These are phyloP conservation scores for Aspergillus phoenicis DNA, from an alignment of 2,329 filamentous ascomycete species.

Conservation along the genomic window DNA sequence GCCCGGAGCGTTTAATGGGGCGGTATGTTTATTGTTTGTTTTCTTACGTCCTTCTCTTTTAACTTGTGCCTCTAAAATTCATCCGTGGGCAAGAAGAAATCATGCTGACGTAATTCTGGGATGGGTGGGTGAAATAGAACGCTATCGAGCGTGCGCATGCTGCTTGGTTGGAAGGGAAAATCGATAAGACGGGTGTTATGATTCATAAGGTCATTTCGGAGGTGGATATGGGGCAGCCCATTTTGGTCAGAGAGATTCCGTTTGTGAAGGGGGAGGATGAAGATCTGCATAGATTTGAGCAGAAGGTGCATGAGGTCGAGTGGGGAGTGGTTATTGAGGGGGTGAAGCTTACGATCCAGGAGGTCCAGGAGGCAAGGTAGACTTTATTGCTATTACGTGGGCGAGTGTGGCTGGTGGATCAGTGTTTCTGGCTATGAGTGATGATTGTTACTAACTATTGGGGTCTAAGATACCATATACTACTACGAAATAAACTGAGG, in stretches of 20 bases:
- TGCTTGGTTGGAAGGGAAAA: slow-evolving; percentile 69
- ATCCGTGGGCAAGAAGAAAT: too few relatives aligned
- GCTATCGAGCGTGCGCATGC: slow-evolving; percentile 78
- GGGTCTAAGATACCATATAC: background rate
- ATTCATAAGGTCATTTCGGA: slow-evolving; percentile 79
- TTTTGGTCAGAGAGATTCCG: slow-evolving; percentile 70
- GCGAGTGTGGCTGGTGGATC: background rate
- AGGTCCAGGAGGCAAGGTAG: slow-evolving; percentile 31
- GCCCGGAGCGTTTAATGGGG: slow-evolving; percentile 75
- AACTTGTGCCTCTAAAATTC: background rate
- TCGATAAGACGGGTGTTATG: slow-evolving; percentile 78
- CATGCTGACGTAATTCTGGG: background rate
- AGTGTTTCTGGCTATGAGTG: background rate
- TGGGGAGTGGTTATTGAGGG: slow-evolving; percentile 79
- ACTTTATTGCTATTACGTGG: background rate
- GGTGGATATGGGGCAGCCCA: slow-evolving; percentile 77
- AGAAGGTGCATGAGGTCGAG: slow-evolving; percentile 74
- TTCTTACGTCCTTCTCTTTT: background rate
- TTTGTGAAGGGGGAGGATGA: slow-evolving; percentile 63
- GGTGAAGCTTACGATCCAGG: slow-evolving; percentile 44
- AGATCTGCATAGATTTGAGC: slow-evolving; percentile 65
- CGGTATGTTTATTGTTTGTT: slow-evolving; percentile 40
- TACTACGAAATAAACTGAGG: background rate
- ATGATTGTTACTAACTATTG: background rate
- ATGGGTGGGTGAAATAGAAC: slow-evolving; percentile 33